Evolutionary conservation across 1,139 yeast genomes (phyloP).

Genomic region (Pichia sp.): DNA sequence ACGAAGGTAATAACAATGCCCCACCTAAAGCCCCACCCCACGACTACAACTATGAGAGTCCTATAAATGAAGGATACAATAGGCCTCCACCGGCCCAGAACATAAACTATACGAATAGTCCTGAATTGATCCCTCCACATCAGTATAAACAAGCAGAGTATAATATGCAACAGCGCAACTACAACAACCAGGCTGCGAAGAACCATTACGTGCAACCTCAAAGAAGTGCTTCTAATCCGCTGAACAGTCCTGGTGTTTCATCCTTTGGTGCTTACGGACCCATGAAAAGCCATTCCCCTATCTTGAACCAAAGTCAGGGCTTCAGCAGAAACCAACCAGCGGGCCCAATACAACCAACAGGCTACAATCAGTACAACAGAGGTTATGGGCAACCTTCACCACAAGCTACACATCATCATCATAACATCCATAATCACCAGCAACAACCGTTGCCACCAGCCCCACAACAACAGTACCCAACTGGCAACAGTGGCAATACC

Average conservation of each 20-base stretch:
- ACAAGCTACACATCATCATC: background rate
- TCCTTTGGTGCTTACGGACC: conserved; percentile 17
- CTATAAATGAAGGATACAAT: background rate
- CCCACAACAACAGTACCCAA: background rate
- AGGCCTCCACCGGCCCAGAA: conserved; percentile 1
- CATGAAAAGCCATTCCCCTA: conserved; percentile 17
- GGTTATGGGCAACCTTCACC: background rate
- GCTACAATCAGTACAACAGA: background rate
- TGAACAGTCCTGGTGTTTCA: conserved; percentile 10
- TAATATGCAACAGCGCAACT: background rate
- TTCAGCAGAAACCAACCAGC: background rate
- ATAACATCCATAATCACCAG: conserved; percentile 1
- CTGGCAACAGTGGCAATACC: background rate
- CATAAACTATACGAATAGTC: conserved; percentile 13
- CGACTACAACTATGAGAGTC: conserved; percentile 8
- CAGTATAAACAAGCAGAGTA: conserved; percentile 13
- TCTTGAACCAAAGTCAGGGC: background rate
- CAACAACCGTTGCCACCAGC: conserved; percentile 1
- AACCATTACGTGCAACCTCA: background rate
- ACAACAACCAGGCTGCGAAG: background rate
- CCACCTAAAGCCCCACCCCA: conserved; percentile 7
- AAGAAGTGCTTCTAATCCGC: conserved; percentile 8
- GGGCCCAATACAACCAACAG: background rate
- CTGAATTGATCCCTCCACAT: conserved; percentile 18
- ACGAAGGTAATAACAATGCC: background rate